Evolutionary conservation across 2,329 filamentous ascomycete species (phyloP).

Genomic region (Metarhizium anisopliae): DNA sequence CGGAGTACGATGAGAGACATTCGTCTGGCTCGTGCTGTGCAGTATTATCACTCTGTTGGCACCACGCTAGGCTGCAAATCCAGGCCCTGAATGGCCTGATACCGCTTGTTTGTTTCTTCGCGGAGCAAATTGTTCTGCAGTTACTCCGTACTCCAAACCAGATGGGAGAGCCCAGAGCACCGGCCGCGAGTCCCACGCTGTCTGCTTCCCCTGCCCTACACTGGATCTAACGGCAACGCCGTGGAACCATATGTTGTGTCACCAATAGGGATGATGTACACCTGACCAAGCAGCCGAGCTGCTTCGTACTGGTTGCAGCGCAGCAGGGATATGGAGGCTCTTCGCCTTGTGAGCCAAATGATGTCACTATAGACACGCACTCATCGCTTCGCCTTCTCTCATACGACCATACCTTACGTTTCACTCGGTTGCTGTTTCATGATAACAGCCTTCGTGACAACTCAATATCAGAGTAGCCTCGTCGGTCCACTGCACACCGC

Average conservation of each 20-base stretch:
- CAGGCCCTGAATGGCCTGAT: too few relatives aligned
- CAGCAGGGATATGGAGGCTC: background rate
- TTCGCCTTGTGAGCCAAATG: background rate
- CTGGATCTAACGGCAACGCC: slow-evolving; percentile 1
- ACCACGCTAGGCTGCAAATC: too few relatives aligned
- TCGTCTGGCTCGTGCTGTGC: background rate
- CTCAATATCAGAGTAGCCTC: too few relatives aligned
- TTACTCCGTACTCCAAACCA: background rate
- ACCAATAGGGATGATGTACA: background rate
- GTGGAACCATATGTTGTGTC: background rate
- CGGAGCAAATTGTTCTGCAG: background rate
- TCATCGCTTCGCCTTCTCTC: background rate
- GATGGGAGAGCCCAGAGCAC: too few relatives aligned
- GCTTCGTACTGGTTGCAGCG: background rate
- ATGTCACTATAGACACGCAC: background rate
- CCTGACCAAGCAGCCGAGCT: background rate
- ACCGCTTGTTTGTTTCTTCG: too few relatives aligned
- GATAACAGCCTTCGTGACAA: background rate
- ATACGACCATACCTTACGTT: background rate
- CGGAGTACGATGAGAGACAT: background rate
- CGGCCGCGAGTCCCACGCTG: background rate
- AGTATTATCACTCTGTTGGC: too few relatives aligned
- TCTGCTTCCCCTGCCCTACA: background rate
- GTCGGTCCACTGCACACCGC: too few relatives aligned
- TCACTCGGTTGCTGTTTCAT: background rate